Base-by-base conservation (phyloP, 1,284 basidiomycete genomes). In the Malassezia arunalokei region DNA sequence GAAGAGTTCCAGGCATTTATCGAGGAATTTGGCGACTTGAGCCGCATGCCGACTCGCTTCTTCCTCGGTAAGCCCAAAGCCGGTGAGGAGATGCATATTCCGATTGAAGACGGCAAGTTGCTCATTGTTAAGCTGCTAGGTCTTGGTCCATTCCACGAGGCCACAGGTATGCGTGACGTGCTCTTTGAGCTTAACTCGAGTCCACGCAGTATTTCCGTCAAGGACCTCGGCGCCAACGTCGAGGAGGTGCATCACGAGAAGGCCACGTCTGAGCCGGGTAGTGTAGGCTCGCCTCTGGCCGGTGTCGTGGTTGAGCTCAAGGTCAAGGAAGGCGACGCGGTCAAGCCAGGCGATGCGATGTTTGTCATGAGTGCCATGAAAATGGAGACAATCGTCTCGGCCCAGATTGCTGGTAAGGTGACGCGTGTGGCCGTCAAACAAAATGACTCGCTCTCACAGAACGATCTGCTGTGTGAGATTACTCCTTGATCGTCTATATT, bases 231-330 rank as follows among this genome's bases (percentile, higher is more conserved):
- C 73, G 94, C 91, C 39, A 90, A 92, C 14, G 87, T 95, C 60
- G 90, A 73, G 76, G 87, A 86, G 38, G 81, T 94, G 55, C 84
- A 85, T 58, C 83, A 94, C 68, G 91, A 95, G 79, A 94, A 86
- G 81, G 88, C 94, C 6, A 83, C 86, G 4, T 78, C 78, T 58
- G 91, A 92, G 72, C 91, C 94, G 55, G 92, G 94, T 60, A 91
- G 87, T 35, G 85, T 98, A 57, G 92, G 91, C 58, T 87, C 89
- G 42, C 73, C 73, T 0, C 62, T 75, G 55, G 87, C 88, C 53
- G 92, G 92, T 77, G 92, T 98, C 46, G 89, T 98, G 47, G 86
- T 98, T 27, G 94, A 98, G 75, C 88, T 99, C 47, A 81, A 92
- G 63, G 91, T 94, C 57, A 89, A 94, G 77, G 91, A 96, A 76